Base-by-base conservation (phyloP, 2,329 filamentous ascomycete genomes). In the Trichoderma aggressivum region DNA sequence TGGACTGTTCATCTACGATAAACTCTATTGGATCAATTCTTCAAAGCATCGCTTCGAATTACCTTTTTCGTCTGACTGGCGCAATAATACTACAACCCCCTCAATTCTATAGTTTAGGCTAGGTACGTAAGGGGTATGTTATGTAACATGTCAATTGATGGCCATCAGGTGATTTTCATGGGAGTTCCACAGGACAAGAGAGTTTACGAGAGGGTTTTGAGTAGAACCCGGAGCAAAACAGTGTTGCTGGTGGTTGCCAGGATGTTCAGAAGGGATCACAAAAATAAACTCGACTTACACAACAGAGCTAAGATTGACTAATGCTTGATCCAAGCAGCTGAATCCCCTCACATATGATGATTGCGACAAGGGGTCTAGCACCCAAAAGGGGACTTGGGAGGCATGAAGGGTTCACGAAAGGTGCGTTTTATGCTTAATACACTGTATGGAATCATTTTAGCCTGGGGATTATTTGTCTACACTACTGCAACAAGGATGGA, bases 271-370 rank as follows among this genome's bases (percentile, higher is more conserved):
- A 7, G 39, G n/a, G 16, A 39, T 0, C n/a, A 43, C 39, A n/a
- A 43, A 43, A 43, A 43, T 43, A 43, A 43, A 43, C 39, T n/a
- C 39, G 39, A 43, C 39, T 43, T 43, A 43, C 39, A 43, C 39
- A 43, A n/a, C 18, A n/a, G 39, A 3, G 3, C 39, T 43, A 43
- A 43, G 39, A n/a, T 4, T 43, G 39, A 43, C 39, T n/a, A 43
- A 43, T 39, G 10, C 16, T 10, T 43, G 39, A 43, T 16, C 16
- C 16, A 43, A 43, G 18, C 3, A 43, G 39, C 39, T n/a, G 18
- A 43, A n/a, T n/a, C 39, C 18, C 39, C 39, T 43, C 39, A n/a
- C 3, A 8, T 43, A 43, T 43, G 14, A n/a, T 7, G 3, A n/a
- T 43, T 2, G 3, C n/a, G 39, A 43, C 39, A 43, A 43, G 16